Conservation (phyloP, 2,329 filamentous ascomycete species). For the Hypoxylon sp. region DNA sequence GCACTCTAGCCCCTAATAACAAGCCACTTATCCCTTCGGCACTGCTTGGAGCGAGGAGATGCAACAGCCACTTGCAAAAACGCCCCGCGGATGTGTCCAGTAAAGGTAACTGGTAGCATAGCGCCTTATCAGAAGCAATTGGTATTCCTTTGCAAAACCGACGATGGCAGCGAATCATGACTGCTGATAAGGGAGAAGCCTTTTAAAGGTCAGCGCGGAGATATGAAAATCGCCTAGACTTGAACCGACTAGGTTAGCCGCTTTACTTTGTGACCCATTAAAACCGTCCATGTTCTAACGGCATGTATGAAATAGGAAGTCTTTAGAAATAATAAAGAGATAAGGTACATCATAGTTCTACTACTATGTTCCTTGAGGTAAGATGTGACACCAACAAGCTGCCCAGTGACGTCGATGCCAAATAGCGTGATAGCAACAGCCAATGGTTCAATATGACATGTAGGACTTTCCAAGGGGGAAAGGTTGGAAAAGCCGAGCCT, state of each 20-base stretch:
- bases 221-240: constrained; percentile 48
- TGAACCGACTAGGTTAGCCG: constrained; percentile 33
- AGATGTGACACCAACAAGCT: constrained; percentile 15
- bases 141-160: constrained; percentile 37
- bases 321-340: constrained; percentile 16
- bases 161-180: constrained; percentile 48
- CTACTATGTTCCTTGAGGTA: constrained; percentile 10
- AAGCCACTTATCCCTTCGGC: constrained; percentile 23
- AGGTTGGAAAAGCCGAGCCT: constrained; percentile 6
- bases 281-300: constrained; percentile 13
- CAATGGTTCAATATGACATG: constrained; percentile 17
- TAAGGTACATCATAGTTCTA: constrained; percentile 23
- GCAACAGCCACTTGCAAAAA: constrained; percentile 34
- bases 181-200: constrained; percentile 45
- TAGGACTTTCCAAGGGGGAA: constrained; percentile 1
- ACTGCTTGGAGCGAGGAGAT: constrained; percentile 43
- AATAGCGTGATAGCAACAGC: constrained; percentile 18
- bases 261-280: constrained; percentile 36
- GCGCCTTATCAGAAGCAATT: constrained; percentile 49
- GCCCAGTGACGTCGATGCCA: constrained; percentile 28
- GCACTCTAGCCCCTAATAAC: constrained; percentile 13
- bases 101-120: constrained; percentile 21
- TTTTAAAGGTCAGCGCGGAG: constrained; percentile 45
- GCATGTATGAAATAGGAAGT: constrained; percentile 26
- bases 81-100: constrained; percentile 45